These are phyloP conservation scores for Coccinonectria pachysandricola DNA, from an alignment of 2,329 filamentous ascomycete species.

Conservation along the genomic window DNA sequence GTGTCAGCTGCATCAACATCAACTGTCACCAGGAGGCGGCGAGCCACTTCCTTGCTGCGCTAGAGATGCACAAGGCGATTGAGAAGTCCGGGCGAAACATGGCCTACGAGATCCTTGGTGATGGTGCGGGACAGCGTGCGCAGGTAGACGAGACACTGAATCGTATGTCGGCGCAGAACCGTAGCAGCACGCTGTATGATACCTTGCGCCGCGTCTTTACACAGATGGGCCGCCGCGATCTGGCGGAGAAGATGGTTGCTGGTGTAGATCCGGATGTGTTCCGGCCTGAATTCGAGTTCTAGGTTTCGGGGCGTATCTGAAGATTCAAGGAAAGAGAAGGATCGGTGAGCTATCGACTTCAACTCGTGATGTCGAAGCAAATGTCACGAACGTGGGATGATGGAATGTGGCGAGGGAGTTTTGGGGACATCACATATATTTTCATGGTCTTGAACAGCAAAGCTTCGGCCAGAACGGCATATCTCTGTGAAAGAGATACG, in stretches of 20 bases:
- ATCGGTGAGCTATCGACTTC: no score
- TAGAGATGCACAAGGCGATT: slow-evolving; percentile 92
- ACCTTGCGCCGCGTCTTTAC: slow-evolving; percentile 90
- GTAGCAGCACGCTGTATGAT: slow-evolving; percentile 94
- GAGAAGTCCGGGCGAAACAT: slow-evolving; percentile 76
- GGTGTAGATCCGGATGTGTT: slow-evolving; percentile 89
- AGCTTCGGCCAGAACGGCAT: no score
- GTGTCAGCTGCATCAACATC: slow-evolving; percentile 95
- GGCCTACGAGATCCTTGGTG: slow-evolving; percentile 70
- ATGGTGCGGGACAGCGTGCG: slow-evolving; percentile 25
- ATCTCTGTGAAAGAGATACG: no score
- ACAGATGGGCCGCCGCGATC: slow-evolving; percentile 82
- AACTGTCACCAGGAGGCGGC: slow-evolving; percentile 90
- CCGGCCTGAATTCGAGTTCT: slow-evolving; percentile 83
- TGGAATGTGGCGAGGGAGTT: no score
- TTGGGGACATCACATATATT: no score
- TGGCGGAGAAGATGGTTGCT: slow-evolving; percentile 76
- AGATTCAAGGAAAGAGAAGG: no score
- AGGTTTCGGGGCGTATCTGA: no score
- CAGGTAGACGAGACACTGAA: slow-evolving; percentile 63
- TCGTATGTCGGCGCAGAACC: slow-evolving; percentile 85
- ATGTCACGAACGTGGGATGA: no score
- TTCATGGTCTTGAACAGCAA: no score
- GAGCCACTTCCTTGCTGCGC: slow-evolving; percentile 79
- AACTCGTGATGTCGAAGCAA: no score